phyloP scores from a whole-genome alignment of 176 grass and related monocot genomes.

The Poa pratensis region DNA sequence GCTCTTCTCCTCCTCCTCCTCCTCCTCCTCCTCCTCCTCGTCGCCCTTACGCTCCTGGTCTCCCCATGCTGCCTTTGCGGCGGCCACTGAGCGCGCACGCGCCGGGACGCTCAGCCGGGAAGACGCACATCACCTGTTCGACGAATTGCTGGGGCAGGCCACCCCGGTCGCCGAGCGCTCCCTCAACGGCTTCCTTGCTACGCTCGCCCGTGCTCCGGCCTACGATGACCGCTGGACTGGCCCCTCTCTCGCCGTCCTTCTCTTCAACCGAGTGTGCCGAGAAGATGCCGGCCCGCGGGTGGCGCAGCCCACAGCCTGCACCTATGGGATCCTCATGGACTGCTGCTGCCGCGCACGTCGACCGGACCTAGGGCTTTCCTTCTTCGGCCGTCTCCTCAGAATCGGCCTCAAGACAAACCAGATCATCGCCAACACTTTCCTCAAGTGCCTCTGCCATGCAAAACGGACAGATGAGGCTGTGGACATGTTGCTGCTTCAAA shows the following conservation, averaged over 20 bases:
- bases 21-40: neutral
- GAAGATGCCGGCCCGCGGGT: neutral
- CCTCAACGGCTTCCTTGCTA: too few species aligned
- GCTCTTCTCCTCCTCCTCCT: neutral
- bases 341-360: neutral
- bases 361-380: neutral
- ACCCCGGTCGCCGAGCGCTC: neutral
- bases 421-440: neutral
- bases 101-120: neutral
- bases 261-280: neutral
- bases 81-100: neutral
- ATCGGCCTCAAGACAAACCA: neutral
- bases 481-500: neutral
- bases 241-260: neutral
- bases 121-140: neutral
- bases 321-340: neutral
- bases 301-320: neutral
- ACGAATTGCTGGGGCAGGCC: neutral
- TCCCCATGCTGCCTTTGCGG: neutral
- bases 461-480: neutral
- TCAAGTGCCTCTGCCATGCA: neutral
- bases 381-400: neutral
- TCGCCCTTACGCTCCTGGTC: neutral
- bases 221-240: too few species aligned
- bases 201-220: too few species aligned